A percentile compares a stretch with the other conserved stretches of the same genome.
phyloP scores from a whole-genome alignment of 2,329 filamentous ascomycete species.

The Epichloe hybrida region DNA sequence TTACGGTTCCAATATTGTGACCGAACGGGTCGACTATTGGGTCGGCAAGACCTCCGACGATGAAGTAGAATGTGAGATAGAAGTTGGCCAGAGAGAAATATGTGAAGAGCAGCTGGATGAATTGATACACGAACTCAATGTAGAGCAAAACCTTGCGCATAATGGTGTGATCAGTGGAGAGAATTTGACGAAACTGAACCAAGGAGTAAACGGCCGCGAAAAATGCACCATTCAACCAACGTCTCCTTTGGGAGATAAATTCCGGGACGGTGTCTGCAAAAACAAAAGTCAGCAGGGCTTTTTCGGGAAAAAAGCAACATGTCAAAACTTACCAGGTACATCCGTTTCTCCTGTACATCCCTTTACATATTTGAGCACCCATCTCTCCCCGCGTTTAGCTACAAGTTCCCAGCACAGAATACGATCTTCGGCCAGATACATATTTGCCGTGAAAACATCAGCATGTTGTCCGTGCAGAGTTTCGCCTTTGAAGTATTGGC shows the following conservation, averaged over 20 bases:
- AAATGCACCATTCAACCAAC: conserved; percentile 98
- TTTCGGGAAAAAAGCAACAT: not conserved
- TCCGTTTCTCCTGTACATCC: conserved; percentile 94
- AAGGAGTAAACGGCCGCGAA: conserved; percentile 97
- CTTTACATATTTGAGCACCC: conserved; percentile 98
- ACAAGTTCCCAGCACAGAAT: conserved; percentile 92
- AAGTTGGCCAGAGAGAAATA: conserved; percentile 98
- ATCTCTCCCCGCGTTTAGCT: conserved; percentile 84
- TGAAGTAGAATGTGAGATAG: conserved; percentile 97
- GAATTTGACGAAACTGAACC: conserved; percentile 87
- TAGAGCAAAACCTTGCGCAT: conserved; percentile 82
- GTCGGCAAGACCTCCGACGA: conserved; percentile 80
- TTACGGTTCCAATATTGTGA: conserved; percentile 66
- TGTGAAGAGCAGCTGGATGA: conserved; percentile 84
- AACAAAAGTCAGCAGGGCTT: not conserved
- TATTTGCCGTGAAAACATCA: conserved; percentile 94
- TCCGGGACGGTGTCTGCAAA: conserved; percentile 71
- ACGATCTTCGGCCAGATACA: conserved; percentile 83
- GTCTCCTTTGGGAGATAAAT: conserved; percentile 88
- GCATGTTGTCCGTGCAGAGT: conserved; percentile 92
- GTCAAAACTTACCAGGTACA: conserved; percentile 61
- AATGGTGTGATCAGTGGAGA: conserved; percentile 82
- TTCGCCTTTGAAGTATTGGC: conserved; percentile 98
- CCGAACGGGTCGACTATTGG: conserved; percentile 77
- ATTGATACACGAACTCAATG: conserved; percentile 91